These are phyloP conservation scores for Tetraselmis striata DNA, from an alignment of 139 green algal genomes.

Conservation along the genomic window DNA sequence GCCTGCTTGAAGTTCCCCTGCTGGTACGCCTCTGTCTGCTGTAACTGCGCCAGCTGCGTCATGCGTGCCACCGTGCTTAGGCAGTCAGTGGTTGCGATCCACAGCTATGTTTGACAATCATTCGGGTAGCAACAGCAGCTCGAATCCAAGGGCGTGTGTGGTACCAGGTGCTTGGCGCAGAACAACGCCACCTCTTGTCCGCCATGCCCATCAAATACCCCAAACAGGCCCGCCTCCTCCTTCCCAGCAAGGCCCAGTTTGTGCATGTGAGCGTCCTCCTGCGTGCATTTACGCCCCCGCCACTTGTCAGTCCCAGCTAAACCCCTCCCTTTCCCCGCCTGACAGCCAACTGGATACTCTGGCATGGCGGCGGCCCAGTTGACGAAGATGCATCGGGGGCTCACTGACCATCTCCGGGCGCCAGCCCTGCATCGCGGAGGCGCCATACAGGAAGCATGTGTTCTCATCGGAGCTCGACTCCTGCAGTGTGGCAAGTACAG, in stretches of 20 bases:
- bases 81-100: too few species aligned
- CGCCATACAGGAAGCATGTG: slow-evolving; percentile 39
- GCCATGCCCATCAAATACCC: slow-evolving; percentile 42
- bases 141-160: too few species aligned
- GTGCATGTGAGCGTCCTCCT: slow-evolving; percentile 41
- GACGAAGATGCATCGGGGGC: too few species aligned
- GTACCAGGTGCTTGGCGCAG: slow-evolving; percentile 23
- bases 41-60: not conserved
- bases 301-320: too few species aligned
- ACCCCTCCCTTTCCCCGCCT: too few species aligned
- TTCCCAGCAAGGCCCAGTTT: slow-evolving; percentile 16
- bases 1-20: not conserved
- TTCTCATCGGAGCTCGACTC: slow-evolving; percentile 42
- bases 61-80: too few species aligned
- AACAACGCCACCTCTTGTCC: slow-evolving; percentile 32
- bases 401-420: slow-evolving; percentile 55
- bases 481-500: slow-evolving; percentile 19
- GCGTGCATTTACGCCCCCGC: too few species aligned
- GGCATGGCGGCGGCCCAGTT: too few species aligned
- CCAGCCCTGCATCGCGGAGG: slow-evolving; percentile 67
- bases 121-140: too few species aligned
- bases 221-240: slow-evolving; percentile 22
- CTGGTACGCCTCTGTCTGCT: not conserved
- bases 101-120: too few species aligned
- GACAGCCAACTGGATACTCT: too few species aligned